phyloP scores from a whole-genome alignment of 2,329 filamentous ascomycete species.

The Alternaria tenuissima region DNA sequence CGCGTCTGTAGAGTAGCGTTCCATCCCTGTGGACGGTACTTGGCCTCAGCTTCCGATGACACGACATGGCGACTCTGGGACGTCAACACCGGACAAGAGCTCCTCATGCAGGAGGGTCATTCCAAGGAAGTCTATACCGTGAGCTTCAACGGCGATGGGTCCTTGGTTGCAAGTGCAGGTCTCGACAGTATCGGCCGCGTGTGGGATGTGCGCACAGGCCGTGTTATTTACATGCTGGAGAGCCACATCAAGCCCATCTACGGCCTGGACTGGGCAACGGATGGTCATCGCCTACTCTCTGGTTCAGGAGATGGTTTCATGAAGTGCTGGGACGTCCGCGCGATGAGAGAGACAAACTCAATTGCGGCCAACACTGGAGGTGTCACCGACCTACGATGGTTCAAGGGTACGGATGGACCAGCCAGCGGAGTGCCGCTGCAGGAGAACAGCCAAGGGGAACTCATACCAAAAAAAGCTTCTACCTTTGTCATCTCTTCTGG shows the following conservation, averaged over 20 bases:
- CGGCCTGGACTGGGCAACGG: slow-evolving; percentile 88
- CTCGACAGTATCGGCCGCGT: slow-evolving; percentile 93
- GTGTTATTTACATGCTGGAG: slow-evolving; percentile 95
- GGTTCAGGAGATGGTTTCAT: slow-evolving; percentile 94
- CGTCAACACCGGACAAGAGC: slow-evolving; percentile 81
- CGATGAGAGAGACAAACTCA: slow-evolving; percentile 81
- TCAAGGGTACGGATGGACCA: slow-evolving; percentile 82
- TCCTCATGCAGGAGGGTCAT: slow-evolving; percentile 92
- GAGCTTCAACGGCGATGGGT: slow-evolving; percentile 90
- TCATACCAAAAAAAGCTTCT: slow-evolving; percentile 79
- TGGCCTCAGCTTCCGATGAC: slow-evolving; percentile 94
- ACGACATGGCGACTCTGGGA: slow-evolving; percentile 98
- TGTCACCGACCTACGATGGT: slow-evolving; percentile 93
- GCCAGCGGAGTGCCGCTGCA: slow-evolving; percentile 68
- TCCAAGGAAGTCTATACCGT: slow-evolving; percentile 91
- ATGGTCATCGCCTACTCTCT: slow-evolving; percentile 91
- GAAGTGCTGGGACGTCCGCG: slow-evolving; percentile 97
- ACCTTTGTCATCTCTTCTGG: slow-evolving; percentile 91
- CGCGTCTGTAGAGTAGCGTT: slow-evolving; percentile 93
- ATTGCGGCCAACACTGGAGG: slow-evolving; percentile 92
- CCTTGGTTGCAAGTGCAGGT: slow-evolving; percentile 88
- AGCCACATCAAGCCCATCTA: slow-evolving; percentile 94
- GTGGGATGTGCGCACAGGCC: slow-evolving; percentile 91
- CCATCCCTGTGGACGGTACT: slow-evolving; percentile 87
- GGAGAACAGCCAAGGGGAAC: slow-evolving; percentile 69